Base-by-base conservation (phyloP, 306 rosid species). In the Neltuma alba region DNA sequence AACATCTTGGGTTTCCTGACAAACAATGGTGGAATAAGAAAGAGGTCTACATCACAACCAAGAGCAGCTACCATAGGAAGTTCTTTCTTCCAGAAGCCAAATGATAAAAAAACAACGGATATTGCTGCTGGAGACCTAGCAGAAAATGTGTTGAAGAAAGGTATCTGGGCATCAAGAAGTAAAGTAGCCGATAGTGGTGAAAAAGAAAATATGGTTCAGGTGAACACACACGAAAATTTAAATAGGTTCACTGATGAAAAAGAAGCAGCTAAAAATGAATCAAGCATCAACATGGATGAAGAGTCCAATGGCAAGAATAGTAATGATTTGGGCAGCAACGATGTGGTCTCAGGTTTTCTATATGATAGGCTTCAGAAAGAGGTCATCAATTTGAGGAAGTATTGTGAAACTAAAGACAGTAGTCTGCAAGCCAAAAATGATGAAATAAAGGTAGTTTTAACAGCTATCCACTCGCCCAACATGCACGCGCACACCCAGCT, bases 291-390 rank as follows among this genome's bases (percentile, higher is more conserved):
- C 45, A 81, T 21, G 60, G 55, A 84, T 44, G 88, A 75, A 57
- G 90, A 58, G 66, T 64, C 80, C 25, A 74, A 72, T 47, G 48
- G 67, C 83, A 82, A 83, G 76, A 81, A 15, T 47, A 13, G 78
- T 41, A 69, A 68, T 61, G 87, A 70, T 60, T 65, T 80, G 47
- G 81, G 84, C 10, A 79, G 54, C 38, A 83, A 89, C 70, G 99
- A 92, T 77, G 33, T 82, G 72, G 92, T 95, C 60, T 95, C 99
- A 2, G 98, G 99, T 38, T 95, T 90, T 86, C 89, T 95, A 71
- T 93, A 92, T 67, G 99, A 95, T 36, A 87, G 81, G 80, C 93
- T 95, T 80, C 98, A 91, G 57, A 95, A 95, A 85, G 98, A 91
- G 82, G 91, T 89, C 70, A 90, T 95, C 82, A 85, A 73, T 73